Percentiles rank a stretch among this genome's conserved stretches.
Conservation (phyloP, 2,329 filamentous ascomycete genomes). For the Diplocarpon rosae region DNA sequence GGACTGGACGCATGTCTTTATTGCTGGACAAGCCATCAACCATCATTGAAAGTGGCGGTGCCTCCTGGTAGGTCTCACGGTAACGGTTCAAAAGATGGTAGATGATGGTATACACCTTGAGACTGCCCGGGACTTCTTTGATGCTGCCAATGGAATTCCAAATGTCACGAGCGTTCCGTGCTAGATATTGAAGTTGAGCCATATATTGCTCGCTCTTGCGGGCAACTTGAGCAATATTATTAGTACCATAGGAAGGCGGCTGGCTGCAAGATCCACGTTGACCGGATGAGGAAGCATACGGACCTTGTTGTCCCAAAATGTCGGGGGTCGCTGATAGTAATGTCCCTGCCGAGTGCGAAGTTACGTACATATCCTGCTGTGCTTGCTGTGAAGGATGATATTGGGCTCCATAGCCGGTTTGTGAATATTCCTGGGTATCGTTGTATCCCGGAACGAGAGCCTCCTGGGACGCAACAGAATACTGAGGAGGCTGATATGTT, state of each 20-base stretch:
- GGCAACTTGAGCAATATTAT: conserved; percentile 17
- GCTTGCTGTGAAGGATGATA: conserved; percentile 16
- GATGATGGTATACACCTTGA: conserved; percentile 53
- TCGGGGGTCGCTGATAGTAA: conserved; percentile 17
- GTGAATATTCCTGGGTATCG: conserved; percentile 20
- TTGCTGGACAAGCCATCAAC: conserved; percentile 46
- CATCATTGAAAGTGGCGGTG: conserved; percentile 46
- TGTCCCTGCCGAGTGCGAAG: conserved; percentile 10
- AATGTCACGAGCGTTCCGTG: conserved; percentile 43
- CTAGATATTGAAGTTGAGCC: conserved; percentile 40
- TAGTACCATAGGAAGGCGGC: conserved; percentile 20
- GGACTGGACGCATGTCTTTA: conserved; percentile 44
- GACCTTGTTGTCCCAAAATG: conserved; percentile 10
- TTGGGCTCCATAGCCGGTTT: conserved; percentile 18
- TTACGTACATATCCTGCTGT: conserved; percentile 13
- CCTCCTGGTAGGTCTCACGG: conserved; percentile 43
- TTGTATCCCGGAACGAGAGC: conserved; percentile 15
- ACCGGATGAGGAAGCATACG: conserved; percentile 13
- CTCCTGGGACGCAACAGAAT: conserved; percentile 18
- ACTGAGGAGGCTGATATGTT: conserved; percentile 18
- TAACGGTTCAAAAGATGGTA: conserved; percentile 51
- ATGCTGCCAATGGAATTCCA: conserved; percentile 52
- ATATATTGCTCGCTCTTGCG: conserved; percentile 35
- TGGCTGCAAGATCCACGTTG: conserved; percentile 19
- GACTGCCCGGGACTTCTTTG: conserved; percentile 48